Evolutionary conservation across 768 basidiomycete species (phyloP).

Genomic region (Rubroboletus satanas): DNA sequence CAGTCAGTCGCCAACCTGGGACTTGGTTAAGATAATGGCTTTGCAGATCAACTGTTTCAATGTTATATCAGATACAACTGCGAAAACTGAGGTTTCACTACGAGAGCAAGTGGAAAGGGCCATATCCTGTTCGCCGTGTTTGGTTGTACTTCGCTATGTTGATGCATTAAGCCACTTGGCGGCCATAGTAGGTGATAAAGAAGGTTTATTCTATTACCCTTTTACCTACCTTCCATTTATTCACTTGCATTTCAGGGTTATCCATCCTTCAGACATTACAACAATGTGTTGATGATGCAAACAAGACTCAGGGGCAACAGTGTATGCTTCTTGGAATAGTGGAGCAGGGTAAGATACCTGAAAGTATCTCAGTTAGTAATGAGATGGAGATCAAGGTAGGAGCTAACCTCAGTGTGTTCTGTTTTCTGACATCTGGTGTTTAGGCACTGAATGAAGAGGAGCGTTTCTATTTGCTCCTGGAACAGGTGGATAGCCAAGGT

Average conservation of each 20-base stretch:
- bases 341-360: constrained; percentile 61
- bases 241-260: constrained; percentile 43
- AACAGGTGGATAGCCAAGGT: constrained; percentile 37
- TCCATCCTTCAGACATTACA: constrained; percentile 53
- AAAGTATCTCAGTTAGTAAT: constrained; percentile 78
- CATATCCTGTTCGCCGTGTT: constrained; percentile 72
- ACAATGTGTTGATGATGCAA: constrained; percentile 59
- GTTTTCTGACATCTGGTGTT: neutral
- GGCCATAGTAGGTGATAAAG: constrained; percentile 58
- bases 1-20: neutral
- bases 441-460: constrained; percentile 82
- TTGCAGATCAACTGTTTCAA: constrained; percentile 82
- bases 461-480: constrained; percentile 55
- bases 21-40: neutral
- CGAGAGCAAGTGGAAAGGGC: constrained; percentile 76
- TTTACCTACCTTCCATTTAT: neutral
- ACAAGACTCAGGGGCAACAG: constrained; percentile 63
- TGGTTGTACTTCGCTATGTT: constrained; percentile 74
- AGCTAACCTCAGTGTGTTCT: neutral
- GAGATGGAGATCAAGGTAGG: constrained; percentile 71
- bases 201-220: constrained; percentile 30
- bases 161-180: constrained; percentile 75
- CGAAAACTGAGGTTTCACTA: constrained; percentile 70
- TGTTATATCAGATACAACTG: constrained; percentile 70
- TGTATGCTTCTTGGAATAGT: constrained; percentile 72